These are phyloP conservation scores for Diaporthe sp. DNA, from an alignment of 2,329 filamentous ascomycete species.

Conservation along the genomic window DNA sequence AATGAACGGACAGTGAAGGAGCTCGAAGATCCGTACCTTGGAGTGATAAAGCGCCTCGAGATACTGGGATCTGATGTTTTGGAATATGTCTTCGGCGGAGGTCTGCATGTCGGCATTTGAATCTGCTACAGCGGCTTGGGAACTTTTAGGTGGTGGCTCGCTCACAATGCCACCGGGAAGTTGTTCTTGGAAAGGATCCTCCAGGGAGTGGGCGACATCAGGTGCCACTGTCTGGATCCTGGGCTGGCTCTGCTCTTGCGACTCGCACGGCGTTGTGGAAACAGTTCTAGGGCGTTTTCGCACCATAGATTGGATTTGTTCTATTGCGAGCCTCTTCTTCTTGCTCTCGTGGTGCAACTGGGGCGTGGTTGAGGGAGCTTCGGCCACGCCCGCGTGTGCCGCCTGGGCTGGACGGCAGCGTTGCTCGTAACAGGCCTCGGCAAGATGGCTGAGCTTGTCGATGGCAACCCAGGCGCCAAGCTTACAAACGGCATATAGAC, in stretches of 20 bases:
- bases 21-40: constrained; percentile 58
- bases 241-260: constrained; percentile 35
- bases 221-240: not conserved
- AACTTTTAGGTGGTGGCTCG: not conserved
- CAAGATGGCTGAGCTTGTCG: constrained; percentile 62
- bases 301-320: constrained; percentile 72
- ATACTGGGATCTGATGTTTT: constrained; percentile 70
- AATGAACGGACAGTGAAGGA: not conserved
- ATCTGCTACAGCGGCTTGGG: constrained; percentile 31
- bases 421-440: constrained; percentile 59
- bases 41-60: constrained; percentile 73
- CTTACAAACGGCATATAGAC: constrained; percentile 76
- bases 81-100: constrained; percentile 66
- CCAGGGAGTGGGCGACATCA: constrained; percentile 11
- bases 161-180: not conserved
- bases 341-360: constrained; percentile 63
- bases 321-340: constrained; percentile 70
- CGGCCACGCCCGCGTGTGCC: constrained; percentile 31
- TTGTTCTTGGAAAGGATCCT: not conserved
- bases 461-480: constrained; percentile 76
- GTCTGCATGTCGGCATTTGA: constrained; percentile 50
- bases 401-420: constrained; percentile 45
- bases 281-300: constrained; percentile 63
- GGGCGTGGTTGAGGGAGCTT: constrained; percentile 55
- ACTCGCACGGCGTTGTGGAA: constrained; percentile 53